These are phyloP conservation scores for Peronospora farinosa DNA, from an alignment of 352 stramenopile species.

Conservation along the genomic window DNA sequence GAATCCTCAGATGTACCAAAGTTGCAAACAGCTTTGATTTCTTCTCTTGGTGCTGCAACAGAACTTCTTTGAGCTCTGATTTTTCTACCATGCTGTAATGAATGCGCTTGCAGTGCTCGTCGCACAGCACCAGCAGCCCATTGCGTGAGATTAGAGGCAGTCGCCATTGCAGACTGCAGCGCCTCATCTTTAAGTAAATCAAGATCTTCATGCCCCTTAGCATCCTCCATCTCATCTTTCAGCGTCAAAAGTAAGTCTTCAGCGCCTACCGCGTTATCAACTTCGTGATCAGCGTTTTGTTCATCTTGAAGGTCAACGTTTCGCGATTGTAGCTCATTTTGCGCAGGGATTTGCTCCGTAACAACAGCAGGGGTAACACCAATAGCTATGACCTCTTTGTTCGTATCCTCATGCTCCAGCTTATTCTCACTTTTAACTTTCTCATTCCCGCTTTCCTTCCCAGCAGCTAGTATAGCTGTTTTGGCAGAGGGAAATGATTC, in stretches of 20 bases:
- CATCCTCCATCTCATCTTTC: conserved; percentile 66
- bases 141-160: conserved; percentile 84
- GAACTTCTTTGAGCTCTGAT: conserved; percentile 10
- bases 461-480: not conserved
- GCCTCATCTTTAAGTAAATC: conserved; percentile 57
- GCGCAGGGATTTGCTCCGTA: not conserved
- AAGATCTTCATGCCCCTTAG: conserved; percentile 60
- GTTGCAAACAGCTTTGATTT: not conserved
- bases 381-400: not conserved
- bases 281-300: not conserved
- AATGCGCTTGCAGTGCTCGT: conserved; percentile 61
- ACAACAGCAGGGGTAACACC: not conserved
- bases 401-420: conserved; percentile 50
- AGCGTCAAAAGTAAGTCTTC: conserved; percentile 52
- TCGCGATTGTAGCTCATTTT: conserved; percentile 5
- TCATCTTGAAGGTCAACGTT: conserved; percentile 2
- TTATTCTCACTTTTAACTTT: conserved; percentile 31
- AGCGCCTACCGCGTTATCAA: conserved; percentile 22
- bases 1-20: conserved; percentile 12
- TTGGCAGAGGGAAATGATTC: not conserved
- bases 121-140: conserved; percentile 77
- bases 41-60: not conserved
- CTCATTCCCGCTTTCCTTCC: not conserved
- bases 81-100: conserved; percentile 31
- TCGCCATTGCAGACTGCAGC: conserved; percentile 67